Base-by-base conservation (phyloP, 306 rosid genomes). In the Rosa multiflora region DNA sequence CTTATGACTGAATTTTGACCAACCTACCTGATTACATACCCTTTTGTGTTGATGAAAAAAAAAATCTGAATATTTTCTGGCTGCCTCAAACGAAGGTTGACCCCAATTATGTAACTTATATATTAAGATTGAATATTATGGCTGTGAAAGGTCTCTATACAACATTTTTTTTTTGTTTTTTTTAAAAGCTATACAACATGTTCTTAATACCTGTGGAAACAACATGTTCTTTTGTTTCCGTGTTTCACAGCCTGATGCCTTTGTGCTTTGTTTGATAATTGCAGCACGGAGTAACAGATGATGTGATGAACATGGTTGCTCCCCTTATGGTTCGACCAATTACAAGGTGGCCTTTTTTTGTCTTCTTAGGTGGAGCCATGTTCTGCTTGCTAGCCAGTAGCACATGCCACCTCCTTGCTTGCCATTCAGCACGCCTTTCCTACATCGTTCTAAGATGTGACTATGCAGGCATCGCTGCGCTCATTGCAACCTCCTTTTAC, bases 301-400 rank as follows among this genome's bases (percentile, higher is more conserved):
- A 79, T 1, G 32, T 73, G 40, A 69, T 66, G 81, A 81, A 87
- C 52, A 52, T 83, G 76, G 74, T 76, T 61, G 80, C 86, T 43
- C 83, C 90, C 47, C 66, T 76, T 7, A 26, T 78, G 76, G 52
- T 72, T 56, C 76, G 72, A 32, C 90, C 94, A 5, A 83, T 80
- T 17, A 83, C 88, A 78, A 76, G 89, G 78, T 89, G 90, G 91
- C 91, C 96, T 6, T 83, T 91, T 67, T 91, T 68, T 61, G 88
- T 51, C 61, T 87, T 89, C 88, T 82, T 89, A 73, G 85, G 85
- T 4, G 93, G 91, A 6, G 88, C 91, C 17, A 89, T 89, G 93
- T 89, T 91, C 85, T 89, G 89, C 82, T 83, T 91, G 85, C 82
- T 89, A 70, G 90, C 90, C 32, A 89, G 96, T 76, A 87, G 91